Evolutionary conservation across 2,329 filamentous ascomycete genomes (phyloP).

Genomic region (Colletotrichum agaves): DNA sequence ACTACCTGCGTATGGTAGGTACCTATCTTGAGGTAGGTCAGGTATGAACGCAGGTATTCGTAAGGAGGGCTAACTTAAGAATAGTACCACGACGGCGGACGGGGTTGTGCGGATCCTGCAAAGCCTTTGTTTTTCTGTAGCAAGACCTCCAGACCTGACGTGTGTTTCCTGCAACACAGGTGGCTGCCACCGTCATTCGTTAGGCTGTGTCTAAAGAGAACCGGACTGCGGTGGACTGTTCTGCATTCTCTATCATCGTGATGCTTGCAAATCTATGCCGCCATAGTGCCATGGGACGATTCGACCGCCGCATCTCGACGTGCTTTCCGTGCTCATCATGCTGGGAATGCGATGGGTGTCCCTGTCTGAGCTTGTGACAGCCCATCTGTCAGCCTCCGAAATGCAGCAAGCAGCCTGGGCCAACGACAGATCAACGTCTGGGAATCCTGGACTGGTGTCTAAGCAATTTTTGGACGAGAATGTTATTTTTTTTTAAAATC

Average conservation of each 20-base stretch:
- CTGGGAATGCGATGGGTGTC: slow-evolving; percentile 20
- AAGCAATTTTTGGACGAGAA: not conserved
- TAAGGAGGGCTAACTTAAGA: slow-evolving; percentile 7
- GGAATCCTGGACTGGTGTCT: slow-evolving; percentile 12
- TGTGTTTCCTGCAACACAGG: not conserved
- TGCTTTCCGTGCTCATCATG: slow-evolving; percentile 20
- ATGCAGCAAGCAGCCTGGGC: not conserved
- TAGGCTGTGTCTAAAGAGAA: not conserved
- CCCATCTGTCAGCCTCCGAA: not conserved
- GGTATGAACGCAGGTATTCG: no score
- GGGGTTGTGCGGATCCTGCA: not conserved
- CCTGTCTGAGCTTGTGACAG: slow-evolving; percentile 24
- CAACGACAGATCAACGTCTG: slow-evolving; percentile 11
- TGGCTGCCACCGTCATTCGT: not conserved
- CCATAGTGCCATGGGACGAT: slow-evolving; percentile 8
- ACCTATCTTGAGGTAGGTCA: no score
- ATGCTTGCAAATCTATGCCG: slow-evolving; percentile 11
- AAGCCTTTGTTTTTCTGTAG: not conserved
- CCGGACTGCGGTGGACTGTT: slow-evolving; percentile 10
- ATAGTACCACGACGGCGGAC: slow-evolving; percentile 12
- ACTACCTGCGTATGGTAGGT: no score
- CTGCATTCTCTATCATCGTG: not conserved
- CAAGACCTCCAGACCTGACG: not conserved
- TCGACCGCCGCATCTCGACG: slow-evolving; percentile 3
- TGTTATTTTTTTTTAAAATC: not conserved